A percentile compares a stretch with the other conserved stretches of the same genome.
These are phyloP conservation scores for Stagonosporopsis tanaceti DNA, from an alignment of 2,329 filamentous ascomycete genomes.

Conservation along the genomic window DNA sequence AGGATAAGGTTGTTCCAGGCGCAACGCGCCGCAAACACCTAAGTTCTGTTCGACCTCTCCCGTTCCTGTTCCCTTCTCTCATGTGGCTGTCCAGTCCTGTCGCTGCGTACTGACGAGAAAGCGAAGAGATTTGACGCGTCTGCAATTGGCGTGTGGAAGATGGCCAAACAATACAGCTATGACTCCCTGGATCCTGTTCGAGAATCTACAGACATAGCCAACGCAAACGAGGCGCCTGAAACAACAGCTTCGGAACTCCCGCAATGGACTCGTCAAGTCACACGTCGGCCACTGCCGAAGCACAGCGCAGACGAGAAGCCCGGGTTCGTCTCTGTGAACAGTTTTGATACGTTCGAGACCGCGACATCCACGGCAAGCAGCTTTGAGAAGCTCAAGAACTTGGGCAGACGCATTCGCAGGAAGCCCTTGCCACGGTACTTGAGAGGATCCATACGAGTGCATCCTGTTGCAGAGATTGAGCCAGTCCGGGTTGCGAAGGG, in stretches of 20 bases:
- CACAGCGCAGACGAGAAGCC: conserved; percentile 15
- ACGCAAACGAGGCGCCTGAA: conserved; percentile 2
- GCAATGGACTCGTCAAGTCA: conserved; percentile 9
- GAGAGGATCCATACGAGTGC: conserved; percentile 24
- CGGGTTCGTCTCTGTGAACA: conserved; percentile 22
- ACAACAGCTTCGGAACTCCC: neutral
- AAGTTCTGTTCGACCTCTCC: neutral
- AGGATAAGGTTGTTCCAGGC: neutral
- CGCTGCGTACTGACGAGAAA: neutral
- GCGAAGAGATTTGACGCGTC: neutral
- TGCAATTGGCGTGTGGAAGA: neutral
- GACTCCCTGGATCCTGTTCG: conserved; percentile 22
- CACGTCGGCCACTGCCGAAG: conserved; percentile 2
- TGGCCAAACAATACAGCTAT: conserved; percentile 26
- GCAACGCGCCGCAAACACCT: neutral
- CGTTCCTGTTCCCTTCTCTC: neutral
- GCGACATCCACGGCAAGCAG: conserved; percentile 24
- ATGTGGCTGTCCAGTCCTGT: neutral
- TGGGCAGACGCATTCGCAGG: conserved; percentile 26
- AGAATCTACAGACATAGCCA: conserved; percentile 23
- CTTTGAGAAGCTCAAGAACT: conserved; percentile 25
- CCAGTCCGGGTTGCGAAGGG: conserved; percentile 34
- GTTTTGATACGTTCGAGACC: conserved; percentile 26
- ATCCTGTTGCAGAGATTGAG: conserved; percentile 34
- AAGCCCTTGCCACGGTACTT: conserved; percentile 29